A percentile compares a stretch with the other conserved stretches of the same genome.
These are phyloP conservation scores for Skeletonema grethae DNA, from an alignment of 108 stramenopile genomes.

Conservation along the genomic window DNA sequence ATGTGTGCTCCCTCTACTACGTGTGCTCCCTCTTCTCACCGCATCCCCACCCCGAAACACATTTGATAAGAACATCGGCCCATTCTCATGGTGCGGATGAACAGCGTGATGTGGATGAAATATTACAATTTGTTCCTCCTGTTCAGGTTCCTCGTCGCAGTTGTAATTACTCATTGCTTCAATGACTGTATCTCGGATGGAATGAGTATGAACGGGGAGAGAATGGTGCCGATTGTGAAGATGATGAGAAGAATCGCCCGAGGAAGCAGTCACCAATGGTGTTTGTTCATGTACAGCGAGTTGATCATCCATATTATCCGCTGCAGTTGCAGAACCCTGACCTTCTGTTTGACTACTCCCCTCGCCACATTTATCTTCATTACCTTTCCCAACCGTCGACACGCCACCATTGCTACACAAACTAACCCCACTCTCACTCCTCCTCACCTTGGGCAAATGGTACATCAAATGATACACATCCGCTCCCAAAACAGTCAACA, in stretches of 20 bases:
- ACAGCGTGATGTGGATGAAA: conserved; percentile 53
- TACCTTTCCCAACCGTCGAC: not conserved
- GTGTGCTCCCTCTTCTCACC: not conserved
- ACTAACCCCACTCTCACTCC: conserved; percentile 12
- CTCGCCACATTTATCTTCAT: too few relatives aligned
- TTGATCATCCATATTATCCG: not conserved
- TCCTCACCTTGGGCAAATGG: conserved; percentile 25
- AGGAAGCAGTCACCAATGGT: conserved; percentile 15
- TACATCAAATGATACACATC: conserved; percentile 80
- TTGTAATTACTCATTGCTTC: conserved; percentile 51
- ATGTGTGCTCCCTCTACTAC: not conserved
- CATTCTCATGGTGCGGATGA: conserved; percentile 41
- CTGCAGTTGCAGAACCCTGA: not conserved
- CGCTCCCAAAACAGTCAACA: conserved; percentile 76
- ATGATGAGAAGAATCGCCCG: conserved; percentile 9
- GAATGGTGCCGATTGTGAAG: conserved; percentile 15
- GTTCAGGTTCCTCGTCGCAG: conserved; percentile 26
- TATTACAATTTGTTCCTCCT: conserved; percentile 37
- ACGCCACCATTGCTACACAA: conserved; percentile 4
- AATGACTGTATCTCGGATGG: conserved; percentile 40
- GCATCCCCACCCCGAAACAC: conserved; percentile 5
- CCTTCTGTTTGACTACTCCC: not conserved
- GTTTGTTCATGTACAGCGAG: not conserved
- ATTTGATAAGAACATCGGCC: conserved; percentile 15
- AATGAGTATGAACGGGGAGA: conserved; percentile 25